A percentile compares a stretch with the other conserved stretches of the same genome.
phyloP scores from a whole-genome alignment of 78 protist species.

The Guillardia theta region DNA sequence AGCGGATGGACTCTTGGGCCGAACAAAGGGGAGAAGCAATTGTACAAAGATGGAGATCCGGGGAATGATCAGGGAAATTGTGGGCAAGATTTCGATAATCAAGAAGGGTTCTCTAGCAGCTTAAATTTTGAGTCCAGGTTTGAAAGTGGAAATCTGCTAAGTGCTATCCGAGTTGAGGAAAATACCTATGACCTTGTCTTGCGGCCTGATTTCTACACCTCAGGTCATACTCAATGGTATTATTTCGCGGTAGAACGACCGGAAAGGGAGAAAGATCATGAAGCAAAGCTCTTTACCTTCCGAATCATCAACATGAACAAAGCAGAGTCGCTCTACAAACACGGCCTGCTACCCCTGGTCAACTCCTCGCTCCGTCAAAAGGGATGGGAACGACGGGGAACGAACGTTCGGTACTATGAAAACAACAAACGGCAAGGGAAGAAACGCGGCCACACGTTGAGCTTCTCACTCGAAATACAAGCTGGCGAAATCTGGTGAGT shows the following conservation, averaged over 20 bases:
- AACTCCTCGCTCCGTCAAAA: background rate
- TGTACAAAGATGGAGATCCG: too few species aligned
- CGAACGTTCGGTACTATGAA: constrained; percentile 38
- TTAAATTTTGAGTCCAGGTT: constrained; percentile 7
- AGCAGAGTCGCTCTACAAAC: constrained; percentile 39
- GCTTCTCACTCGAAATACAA: constrained; percentile 1
- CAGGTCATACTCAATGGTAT: constrained; percentile 68
- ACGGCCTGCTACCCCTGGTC: constrained; percentile 51
- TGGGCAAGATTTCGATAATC: too few species aligned
- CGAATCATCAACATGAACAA: constrained; percentile 53
- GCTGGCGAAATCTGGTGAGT: background rate
- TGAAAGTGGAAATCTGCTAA: constrained; percentile 53
- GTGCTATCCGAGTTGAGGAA: background rate
- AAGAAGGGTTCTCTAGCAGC: too few species aligned
- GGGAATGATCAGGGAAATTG: too few species aligned
- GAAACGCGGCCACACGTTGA: background rate
- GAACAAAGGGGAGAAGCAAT: too few species aligned
- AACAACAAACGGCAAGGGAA: background rate
- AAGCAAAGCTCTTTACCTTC: constrained; percentile 29
- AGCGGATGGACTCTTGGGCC: too few species aligned
- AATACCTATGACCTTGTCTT: constrained; percentile 50
- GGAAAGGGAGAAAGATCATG: background rate
- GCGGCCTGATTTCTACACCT: constrained; percentile 36
- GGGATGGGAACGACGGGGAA: constrained; percentile 56
- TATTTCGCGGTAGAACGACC: constrained; percentile 53